These are phyloP conservation scores for Blastocystis sp. DNA, from an alignment of 352 stramenopile species.

Conservation along the genomic window DNA sequence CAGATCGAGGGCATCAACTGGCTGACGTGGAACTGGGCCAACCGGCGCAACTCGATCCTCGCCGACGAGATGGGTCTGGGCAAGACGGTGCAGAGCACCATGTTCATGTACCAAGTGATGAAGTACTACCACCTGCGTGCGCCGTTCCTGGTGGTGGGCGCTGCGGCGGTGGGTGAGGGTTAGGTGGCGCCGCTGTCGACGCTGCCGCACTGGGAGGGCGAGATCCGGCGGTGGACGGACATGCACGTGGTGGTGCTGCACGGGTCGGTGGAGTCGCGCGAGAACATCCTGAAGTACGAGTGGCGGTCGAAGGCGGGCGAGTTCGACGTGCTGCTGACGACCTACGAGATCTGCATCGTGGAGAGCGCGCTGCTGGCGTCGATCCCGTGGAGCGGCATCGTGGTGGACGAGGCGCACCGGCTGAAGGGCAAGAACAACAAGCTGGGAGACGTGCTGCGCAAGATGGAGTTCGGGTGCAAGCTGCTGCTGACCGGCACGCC, in stretches of 20 bases:
- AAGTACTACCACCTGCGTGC: conserved; percentile 84
- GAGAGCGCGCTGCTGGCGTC: conserved; percentile 78
- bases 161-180: neutral
- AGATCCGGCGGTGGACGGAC: conserved; percentile 81
- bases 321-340: conserved; percentile 82
- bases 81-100: conserved; percentile 87
- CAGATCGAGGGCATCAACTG: conserved; percentile 98
- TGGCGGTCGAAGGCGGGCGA: conserved; percentile 84
- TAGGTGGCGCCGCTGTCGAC: conserved; percentile 90
- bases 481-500: conserved; percentile 89
- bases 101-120: conserved; percentile 89
- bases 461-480: conserved; percentile 79
- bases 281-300: conserved; percentile 89
- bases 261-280: conserved; percentile 86
- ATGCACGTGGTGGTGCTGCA: conserved; percentile 92
- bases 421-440: conserved; percentile 96
- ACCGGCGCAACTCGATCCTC: conserved; percentile 89
- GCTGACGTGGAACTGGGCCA: conserved; percentile 97
- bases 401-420: conserved; percentile 98
- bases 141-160: conserved; percentile 88
- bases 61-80: conserved; percentile 87
- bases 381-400: conserved; percentile 91
- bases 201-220: conserved; percentile 93
- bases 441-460: conserved; percentile 81
- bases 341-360: conserved; percentile 85